Evolutionary conservation across 345 rosid genomes (phyloP), one percentile per base, ranked within the genome.

Genomic region (Bretschneidera sinensis): DNA sequence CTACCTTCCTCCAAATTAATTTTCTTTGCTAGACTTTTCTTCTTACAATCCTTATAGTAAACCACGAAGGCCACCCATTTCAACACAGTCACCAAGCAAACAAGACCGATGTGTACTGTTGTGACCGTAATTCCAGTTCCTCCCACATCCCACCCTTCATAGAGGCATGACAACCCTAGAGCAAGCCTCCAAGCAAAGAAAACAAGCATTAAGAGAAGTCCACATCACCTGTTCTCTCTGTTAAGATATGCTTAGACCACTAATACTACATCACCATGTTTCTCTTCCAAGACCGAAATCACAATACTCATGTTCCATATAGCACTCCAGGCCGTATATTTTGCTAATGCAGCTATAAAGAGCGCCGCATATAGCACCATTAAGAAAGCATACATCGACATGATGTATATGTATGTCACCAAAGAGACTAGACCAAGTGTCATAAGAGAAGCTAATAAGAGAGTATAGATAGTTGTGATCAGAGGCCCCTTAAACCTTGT

Each of bases 281-380:
- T 57, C 22, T 68, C 79, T 54, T 76, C 79, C 54, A 80, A 54
- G 6, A 69, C 68, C 0, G 81, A 76, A 48, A 76, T 53, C 51
- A 80, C 75, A 45, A 80, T 53, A 51, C 75, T 68, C 79, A 66
- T 68, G 73, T 71, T 76, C 84, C 79, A 80, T 52, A 65, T 79
- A 7, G 71, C 68, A 48, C 76, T 71, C 84, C 84, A 71, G 43
- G 43, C 28, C 45, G 48, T 5, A 24, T 18, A 47, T 24, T 60
- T 60, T 0, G 15, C 54, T 33, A 45, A 63, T 7, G 55, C 59
- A 54, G 73, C 74, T 57, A 74, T 48, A 51, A 62, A 23, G 13
- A 45, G 48, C 17, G 31, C 57, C 31, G 16, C 10, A 21, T 48
- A 61, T 31, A 60, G 34, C 18, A 19, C 13, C 63, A 48, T 19